Percentiles rank a stretch among this genome's conserved stretches.
These are phyloP conservation scores for Malassezia slooffiae DNA, from an alignment of 1,284 basidiomycete species.

Conservation along the genomic window DNA sequence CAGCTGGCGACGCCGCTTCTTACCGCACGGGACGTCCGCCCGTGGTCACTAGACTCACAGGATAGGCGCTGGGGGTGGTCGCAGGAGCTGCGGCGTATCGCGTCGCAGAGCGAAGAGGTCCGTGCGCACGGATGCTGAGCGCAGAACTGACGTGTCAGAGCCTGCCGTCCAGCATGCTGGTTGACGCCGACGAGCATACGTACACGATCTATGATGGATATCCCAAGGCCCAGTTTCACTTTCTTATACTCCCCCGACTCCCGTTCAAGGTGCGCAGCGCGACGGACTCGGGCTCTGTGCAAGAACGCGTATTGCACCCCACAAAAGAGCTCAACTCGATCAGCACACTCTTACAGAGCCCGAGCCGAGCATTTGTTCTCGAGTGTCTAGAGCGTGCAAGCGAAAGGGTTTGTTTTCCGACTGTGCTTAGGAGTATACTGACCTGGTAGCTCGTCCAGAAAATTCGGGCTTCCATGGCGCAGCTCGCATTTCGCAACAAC, in stretches of 20 bases:
- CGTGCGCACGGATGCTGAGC: no score
- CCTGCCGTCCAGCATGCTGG: no score
- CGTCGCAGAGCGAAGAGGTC: no score
- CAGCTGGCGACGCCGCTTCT: no score
- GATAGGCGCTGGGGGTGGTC: no score
- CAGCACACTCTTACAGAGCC: slow-evolving; percentile 23
- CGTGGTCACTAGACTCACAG: no score
- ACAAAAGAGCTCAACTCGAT: slow-evolving; percentile 18
- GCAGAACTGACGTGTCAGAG: no score
- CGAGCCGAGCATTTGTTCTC: slow-evolving; percentile 23
- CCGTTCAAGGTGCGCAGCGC: not conserved
- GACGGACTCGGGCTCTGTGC: no score
- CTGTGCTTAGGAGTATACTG: not conserved
- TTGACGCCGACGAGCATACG: slow-evolving; percentile 53
- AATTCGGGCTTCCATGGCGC: slow-evolving; percentile 70
- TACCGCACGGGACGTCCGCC: no score
- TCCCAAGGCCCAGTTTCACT: slow-evolving; percentile 53
- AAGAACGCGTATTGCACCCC: no score
- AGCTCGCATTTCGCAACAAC: slow-evolving; percentile 40
- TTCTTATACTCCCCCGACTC: slow-evolving; percentile 3
- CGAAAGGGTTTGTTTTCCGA: no score
- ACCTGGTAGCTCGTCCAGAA: slow-evolving; percentile 42
- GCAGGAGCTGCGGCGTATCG: no score
- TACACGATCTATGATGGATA: slow-evolving; percentile 72
- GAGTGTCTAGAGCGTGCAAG: slow-evolving; percentile 17